Evolutionary conservation across 148 eudicot genomes (phyloP).

Genomic region (Rhododendron henanense): DNA sequence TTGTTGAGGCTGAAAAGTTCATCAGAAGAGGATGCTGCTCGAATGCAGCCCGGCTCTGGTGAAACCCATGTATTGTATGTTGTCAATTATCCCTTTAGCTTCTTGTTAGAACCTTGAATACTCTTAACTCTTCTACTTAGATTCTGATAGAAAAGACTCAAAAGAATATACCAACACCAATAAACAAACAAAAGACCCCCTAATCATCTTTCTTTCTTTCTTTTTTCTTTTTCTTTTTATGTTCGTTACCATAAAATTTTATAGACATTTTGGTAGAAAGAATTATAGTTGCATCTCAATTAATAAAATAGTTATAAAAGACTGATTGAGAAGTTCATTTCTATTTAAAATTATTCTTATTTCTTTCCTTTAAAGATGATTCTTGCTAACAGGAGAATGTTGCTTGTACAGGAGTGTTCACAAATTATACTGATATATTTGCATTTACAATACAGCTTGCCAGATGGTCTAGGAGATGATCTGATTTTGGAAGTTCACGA

Average conservation of each 20-base stretch:
- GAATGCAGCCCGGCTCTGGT: slow-evolving; percentile 48
- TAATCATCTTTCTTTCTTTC: background rate
- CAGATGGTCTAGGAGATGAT: slow-evolving; percentile 43
- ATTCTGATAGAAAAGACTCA: background rate
- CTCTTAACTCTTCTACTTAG: background rate
- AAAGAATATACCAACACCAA: background rate
- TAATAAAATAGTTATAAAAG: background rate
- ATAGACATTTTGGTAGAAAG: background rate
- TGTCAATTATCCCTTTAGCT: background rate
- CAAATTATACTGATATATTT: background rate
- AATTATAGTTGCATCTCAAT: background rate
- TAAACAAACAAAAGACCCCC: background rate
- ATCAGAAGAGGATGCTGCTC: slow-evolving; percentile 43
- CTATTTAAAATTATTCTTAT: background rate
- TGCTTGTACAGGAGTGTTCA: background rate
- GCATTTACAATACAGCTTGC: slow-evolving; percentile 32
- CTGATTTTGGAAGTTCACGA: slow-evolving; percentile 36
- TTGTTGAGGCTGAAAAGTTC: slow-evolving; percentile 43
- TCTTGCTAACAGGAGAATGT: background rate
- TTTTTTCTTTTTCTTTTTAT: background rate
- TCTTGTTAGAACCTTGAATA: background rate
- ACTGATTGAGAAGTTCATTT: background rate
- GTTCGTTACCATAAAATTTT: background rate
- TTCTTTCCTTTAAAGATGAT: background rate
- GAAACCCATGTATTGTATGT: slow-evolving; percentile 53